phyloP scores from a whole-genome alignment of 2,329 filamentous ascomycete species.

The Biscogniauxia sp. region DNA sequence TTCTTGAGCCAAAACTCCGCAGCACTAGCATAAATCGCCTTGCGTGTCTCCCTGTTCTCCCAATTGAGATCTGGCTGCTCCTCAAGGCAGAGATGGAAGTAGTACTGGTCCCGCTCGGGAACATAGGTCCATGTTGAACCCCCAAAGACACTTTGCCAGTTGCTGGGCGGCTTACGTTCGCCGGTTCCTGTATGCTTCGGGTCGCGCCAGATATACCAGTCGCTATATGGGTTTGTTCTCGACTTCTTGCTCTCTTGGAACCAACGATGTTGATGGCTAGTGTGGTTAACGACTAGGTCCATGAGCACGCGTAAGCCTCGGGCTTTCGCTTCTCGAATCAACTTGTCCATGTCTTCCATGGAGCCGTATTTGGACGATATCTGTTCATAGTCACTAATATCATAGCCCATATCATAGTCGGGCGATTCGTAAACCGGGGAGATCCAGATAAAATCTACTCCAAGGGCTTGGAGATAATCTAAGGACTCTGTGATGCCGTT shows the following conservation, averaged over 20 bases:
- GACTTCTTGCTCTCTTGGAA: slow-evolving; percentile 54
- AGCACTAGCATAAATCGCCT: slow-evolving; percentile 63
- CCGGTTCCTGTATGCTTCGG: slow-evolving; percentile 52
- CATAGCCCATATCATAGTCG: slow-evolving; percentile 69
- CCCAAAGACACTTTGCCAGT: slow-evolving; percentile 49
- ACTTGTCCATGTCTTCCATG: slow-evolving; percentile 60
- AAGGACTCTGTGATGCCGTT: slow-evolving; percentile 63
- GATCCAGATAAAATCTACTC: slow-evolving; percentile 61
- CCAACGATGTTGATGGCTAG: slow-evolving; percentile 54
- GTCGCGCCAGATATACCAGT: slow-evolving; percentile 67
- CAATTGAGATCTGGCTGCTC: slow-evolving; percentile 78
- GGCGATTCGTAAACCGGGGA: slow-evolving; percentile 54
- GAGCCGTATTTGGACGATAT: slow-evolving; percentile 68
- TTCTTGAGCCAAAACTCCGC: slow-evolving; percentile 74
- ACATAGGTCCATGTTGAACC: slow-evolving; percentile 53
- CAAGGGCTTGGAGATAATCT: slow-evolving; percentile 61
- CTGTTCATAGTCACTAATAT: slow-evolving; percentile 66
- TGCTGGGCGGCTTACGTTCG: slow-evolving; percentile 57
- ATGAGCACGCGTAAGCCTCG: slow-evolving; percentile 66
- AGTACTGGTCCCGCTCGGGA: slow-evolving; percentile 50
- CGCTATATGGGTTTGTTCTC: slow-evolving; percentile 50
- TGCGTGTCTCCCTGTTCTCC: slow-evolving; percentile 64
- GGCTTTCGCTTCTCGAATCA: slow-evolving; percentile 59
- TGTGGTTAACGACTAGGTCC: slow-evolving; percentile 74
- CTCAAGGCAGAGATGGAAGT: slow-evolving; percentile 61